Conservation (phyloP, 1,284 basidiomycete genomes). For the Ganoderma sinense region DNA sequence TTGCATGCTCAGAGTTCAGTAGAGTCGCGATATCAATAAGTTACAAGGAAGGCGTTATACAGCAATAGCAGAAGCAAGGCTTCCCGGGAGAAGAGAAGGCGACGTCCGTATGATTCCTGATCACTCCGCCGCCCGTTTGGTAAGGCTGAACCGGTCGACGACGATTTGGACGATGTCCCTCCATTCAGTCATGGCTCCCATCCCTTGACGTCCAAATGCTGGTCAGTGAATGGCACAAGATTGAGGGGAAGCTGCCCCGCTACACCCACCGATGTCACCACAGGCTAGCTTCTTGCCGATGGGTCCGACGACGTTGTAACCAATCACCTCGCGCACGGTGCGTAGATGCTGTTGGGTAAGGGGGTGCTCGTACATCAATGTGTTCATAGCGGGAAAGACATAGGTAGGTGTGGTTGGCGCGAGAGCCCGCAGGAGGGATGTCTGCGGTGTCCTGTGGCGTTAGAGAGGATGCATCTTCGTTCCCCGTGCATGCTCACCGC, state of each 20-base stretch:
- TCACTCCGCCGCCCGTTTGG: constrained; percentile 5
- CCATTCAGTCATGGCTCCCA: constrained; percentile 97
- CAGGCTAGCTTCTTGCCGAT: constrained; percentile 90
- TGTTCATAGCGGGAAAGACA: constrained; percentile 98
- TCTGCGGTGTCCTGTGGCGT: constrained; percentile 55
- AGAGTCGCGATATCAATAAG: constrained; percentile 1
- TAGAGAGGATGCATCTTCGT: not conserved
- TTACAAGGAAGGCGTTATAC: not conserved
- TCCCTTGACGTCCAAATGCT: constrained; percentile 52
- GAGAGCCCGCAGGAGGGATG: constrained; percentile 89
- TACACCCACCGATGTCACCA: constrained; percentile 81
- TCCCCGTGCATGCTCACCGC: constrained; percentile 57
- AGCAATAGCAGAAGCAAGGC: not conserved
- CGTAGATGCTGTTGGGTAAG: constrained; percentile 86
- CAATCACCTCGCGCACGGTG: constrained; percentile 74
- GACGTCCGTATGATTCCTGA: not conserved
- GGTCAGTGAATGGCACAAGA: not conserved
- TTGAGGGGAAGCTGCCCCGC: constrained; percentile 32
- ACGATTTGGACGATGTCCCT: constrained; percentile 77
- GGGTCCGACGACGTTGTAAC: constrained; percentile 86
- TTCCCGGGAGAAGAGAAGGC: not conserved
- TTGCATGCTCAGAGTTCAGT: constrained; percentile 3
- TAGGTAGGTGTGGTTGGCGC: constrained; percentile 84
- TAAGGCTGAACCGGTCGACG: constrained; percentile 61
- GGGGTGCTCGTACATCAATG: constrained; percentile 96